Conservation (phyloP, 352 stramenopile species). For the Phytophthora europaea region DNA sequence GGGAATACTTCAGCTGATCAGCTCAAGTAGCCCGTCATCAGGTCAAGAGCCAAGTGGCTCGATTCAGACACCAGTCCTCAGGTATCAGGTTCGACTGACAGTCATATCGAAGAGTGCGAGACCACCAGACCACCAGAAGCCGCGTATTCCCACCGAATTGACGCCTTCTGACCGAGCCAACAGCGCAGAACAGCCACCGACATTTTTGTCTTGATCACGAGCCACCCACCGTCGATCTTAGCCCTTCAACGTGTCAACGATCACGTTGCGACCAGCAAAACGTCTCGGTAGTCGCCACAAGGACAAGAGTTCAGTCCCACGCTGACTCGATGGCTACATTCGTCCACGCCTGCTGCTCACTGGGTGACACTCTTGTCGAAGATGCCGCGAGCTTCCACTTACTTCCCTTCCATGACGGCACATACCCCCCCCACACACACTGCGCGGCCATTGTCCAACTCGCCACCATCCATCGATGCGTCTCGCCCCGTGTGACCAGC, state of each 20-base stretch:
- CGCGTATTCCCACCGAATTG: no score
- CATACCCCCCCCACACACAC: neutral
- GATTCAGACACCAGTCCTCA: no score
- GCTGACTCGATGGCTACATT: slow-evolving; percentile 40
- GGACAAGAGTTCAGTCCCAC: neutral
- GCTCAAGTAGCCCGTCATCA: no score
- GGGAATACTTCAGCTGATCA: no score
- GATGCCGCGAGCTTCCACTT: slow-evolving; percentile 20
- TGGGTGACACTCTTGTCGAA: slow-evolving; percentile 23
- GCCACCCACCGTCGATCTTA: slow-evolving; percentile 6
- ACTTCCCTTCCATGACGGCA: slow-evolving; percentile 31
- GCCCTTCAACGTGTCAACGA: neutral
- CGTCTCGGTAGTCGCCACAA: neutral
- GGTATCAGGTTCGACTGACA: no score
- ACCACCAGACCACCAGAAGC: no score
- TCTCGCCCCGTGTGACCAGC: slow-evolving; percentile 13
- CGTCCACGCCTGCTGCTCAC: neutral
- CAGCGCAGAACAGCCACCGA: neutral
- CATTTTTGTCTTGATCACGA: slow-evolving; percentile 23
- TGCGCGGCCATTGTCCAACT: slow-evolving; percentile 21
- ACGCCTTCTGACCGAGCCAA: no score
- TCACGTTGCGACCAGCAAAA: slow-evolving; percentile 16
- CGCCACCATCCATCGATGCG: slow-evolving; percentile 21
- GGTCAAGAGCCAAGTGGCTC: no score
- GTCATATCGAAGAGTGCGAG: no score